A percentile compares a stretch with the other conserved stretches of the same genome.
phyloP scores from a whole-genome alignment of 805 yeast species.

The Monosporozyma aquatica region DNA sequence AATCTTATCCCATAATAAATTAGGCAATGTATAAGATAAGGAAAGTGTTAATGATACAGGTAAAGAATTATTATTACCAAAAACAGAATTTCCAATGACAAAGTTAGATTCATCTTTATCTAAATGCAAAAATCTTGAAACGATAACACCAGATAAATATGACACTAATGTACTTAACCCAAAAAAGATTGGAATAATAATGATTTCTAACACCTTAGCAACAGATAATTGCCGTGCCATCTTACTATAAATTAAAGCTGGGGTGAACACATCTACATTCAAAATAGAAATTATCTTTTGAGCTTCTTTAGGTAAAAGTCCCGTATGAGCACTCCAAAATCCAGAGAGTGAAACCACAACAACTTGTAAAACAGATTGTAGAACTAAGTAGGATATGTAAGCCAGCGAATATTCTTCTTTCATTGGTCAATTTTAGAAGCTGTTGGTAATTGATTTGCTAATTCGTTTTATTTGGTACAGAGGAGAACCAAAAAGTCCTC shows the following conservation, averaged over 20 bases:
- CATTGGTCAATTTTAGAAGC: too few species aligned
- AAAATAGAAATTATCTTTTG: constrained; percentile 68
- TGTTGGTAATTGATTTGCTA: too few species aligned
- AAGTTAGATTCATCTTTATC: constrained; percentile 76
- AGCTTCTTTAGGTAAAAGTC: constrained; percentile 59
- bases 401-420: too few species aligned
- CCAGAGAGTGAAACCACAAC: constrained; percentile 82
- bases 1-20: constrained; percentile 65
- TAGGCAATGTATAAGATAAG: constrained; percentile 65
- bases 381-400: constrained; percentile 51
- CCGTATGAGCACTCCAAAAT: constrained; percentile 68
- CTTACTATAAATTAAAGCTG: constrained; percentile 86
- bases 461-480: too few species aligned
- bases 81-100: constrained; percentile 94
- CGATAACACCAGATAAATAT: constrained; percentile 47
- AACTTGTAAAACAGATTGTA: constrained; percentile 87
- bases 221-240: constrained; percentile 59
- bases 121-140: constrained; percentile 45
- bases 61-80: constrained; percentile 89
- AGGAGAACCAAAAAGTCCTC: too few species aligned
- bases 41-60: constrained; percentile 88
- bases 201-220: constrained; percentile 67
- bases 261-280: constrained; percentile 89
- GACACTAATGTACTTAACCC: constrained; percentile 78
- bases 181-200: constrained; percentile 76